Percentiles rank a stretch among this genome's conserved stretches.
Evolutionary conservation across 2,329 filamentous ascomycete genomes (phyloP).

Genomic region (Fusarium palustre): DNA sequence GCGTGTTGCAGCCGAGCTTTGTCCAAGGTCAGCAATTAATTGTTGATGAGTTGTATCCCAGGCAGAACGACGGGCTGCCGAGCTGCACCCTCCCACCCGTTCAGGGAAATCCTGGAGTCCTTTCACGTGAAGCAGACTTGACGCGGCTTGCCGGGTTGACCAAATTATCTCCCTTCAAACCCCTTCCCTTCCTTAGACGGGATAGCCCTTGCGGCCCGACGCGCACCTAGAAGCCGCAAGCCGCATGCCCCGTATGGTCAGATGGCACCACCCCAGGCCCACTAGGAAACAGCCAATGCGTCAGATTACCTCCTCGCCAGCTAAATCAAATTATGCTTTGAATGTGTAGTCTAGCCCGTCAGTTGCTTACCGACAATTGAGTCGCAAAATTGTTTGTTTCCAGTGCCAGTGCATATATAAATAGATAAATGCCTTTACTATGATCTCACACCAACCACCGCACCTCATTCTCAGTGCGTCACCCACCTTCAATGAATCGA

Average conservation of each 20-base stretch:
- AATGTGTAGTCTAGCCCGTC: background rate
- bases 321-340: background rate
- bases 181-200: conserved; percentile 40
- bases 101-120: conserved; percentile 13
- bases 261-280: conserved; percentile 38
- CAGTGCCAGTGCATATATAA: background rate
- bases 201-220: conserved; percentile 49
- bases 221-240: conserved; percentile 44
- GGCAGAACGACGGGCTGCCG: background rate
- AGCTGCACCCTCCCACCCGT: conserved; percentile 11
- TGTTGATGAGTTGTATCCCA: background rate
- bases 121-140: conserved; percentile 45
- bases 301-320: conserved; percentile 12
- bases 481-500: background rate
- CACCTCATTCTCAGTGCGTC: background rate
- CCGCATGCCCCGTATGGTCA: conserved; percentile 42
- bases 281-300: conserved; percentile 19
- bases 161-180: conserved; percentile 40
- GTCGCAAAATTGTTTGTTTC: background rate
- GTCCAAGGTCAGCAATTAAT: background rate
- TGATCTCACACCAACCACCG: background rate
- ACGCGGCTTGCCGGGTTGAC: conserved; percentile 44
- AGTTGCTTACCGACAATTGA: conserved; percentile 23
- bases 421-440: conserved; percentile 1
- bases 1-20: conserved; percentile 6